Percentiles rank a stretch among this genome's conserved stretches.
Evolutionary conservation across 164 flowering plant genomes (phyloP).

Genomic region (Warburgia ugandensis): DNA sequence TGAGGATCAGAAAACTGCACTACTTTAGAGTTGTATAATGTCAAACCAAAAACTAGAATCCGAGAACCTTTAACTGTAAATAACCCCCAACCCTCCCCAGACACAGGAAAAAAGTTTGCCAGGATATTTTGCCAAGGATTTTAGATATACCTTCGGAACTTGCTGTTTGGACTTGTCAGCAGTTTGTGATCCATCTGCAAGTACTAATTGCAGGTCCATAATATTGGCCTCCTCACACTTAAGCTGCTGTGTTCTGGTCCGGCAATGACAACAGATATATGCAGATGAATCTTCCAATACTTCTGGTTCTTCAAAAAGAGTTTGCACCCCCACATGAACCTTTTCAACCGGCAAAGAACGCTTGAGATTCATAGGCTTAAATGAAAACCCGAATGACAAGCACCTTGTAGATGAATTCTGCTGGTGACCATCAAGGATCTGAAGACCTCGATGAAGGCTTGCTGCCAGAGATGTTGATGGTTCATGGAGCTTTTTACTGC

Average conservation of each 20-base stretch:
- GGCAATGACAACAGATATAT: conserved; percentile 59
- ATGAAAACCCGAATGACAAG: conserved; percentile 71
- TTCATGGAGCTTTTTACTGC: conserved; percentile 18
- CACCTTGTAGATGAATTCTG: conserved; percentile 51
- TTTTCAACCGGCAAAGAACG: conserved; percentile 35
- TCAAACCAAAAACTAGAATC: background rate
- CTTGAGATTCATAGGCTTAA: conserved; percentile 46
- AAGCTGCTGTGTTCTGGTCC: conserved; percentile 21
- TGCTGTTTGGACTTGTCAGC: conserved; percentile 45
- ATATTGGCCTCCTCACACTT: conserved; percentile 32
- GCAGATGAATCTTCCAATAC: conserved; percentile 18
- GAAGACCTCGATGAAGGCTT: conserved; percentile 85
- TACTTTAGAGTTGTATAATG: background rate
- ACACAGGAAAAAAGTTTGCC: too few species aligned
- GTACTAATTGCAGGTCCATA: conserved; percentile 54
- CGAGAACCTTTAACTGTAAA: too few species aligned
- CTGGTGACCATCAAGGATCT: conserved; percentile 53
- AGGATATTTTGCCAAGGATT: too few species aligned
- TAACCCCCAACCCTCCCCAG: too few species aligned
- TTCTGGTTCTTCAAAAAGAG: conserved; percentile 30
- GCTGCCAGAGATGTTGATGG: conserved; percentile 71
- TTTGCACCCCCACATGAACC: conserved; percentile 82
- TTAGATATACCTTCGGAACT: conserved; percentile 71
- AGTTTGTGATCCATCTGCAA: conserved; percentile 44
- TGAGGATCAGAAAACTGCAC: background rate